Conservation (phyloP, 371 early-diverging fungal species). For the Mortierella sp. region DNA sequence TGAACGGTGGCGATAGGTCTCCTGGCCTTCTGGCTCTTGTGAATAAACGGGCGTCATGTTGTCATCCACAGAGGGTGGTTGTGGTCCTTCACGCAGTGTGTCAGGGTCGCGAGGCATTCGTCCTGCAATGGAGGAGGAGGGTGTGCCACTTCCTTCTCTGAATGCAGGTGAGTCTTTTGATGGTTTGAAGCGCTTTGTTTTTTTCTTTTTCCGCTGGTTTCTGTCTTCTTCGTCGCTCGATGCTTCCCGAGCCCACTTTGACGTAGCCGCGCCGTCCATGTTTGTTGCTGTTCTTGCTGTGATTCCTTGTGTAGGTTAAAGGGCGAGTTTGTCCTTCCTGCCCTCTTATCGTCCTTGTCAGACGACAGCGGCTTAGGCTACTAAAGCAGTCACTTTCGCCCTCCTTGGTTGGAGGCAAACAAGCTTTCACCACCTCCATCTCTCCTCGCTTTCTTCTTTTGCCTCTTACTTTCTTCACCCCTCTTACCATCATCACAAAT, state of each 20-base stretch:
- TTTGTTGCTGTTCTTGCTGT: constrained; percentile 1
- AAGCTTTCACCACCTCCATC: neutral
- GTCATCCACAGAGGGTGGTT: constrained; percentile 5
- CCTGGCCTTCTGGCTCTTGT: constrained; percentile 6
- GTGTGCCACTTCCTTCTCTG: constrained; percentile 43
- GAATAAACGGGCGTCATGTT: constrained; percentile 2
- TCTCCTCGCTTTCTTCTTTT: neutral
- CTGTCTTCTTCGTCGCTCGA: constrained; percentile 52
- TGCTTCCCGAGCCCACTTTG: constrained; percentile 50
- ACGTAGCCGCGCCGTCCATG: constrained; percentile 53
- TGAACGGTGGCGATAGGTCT: neutral
- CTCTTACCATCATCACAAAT: neutral
- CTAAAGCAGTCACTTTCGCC: neutral
- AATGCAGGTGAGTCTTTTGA: constrained; percentile 44
- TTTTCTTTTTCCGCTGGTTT: constrained; percentile 22
- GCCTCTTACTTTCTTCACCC: neutral
- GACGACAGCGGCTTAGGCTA: neutral
- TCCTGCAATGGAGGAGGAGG: constrained; percentile 26
- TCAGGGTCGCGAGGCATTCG: constrained; percentile 22
- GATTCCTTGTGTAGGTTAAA: neutral
- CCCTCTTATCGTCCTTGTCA: neutral
- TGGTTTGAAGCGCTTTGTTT: constrained; percentile 44
- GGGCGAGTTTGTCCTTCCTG: too few relatives aligned
- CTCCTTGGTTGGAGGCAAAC: neutral
- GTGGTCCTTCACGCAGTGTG: constrained; percentile 13